A percentile compares a stretch with the other conserved stretches of the same genome.
phyloP scores from a whole-genome alignment of 2,329 filamentous ascomycete genomes.

The Cladosporium sp. region DNA sequence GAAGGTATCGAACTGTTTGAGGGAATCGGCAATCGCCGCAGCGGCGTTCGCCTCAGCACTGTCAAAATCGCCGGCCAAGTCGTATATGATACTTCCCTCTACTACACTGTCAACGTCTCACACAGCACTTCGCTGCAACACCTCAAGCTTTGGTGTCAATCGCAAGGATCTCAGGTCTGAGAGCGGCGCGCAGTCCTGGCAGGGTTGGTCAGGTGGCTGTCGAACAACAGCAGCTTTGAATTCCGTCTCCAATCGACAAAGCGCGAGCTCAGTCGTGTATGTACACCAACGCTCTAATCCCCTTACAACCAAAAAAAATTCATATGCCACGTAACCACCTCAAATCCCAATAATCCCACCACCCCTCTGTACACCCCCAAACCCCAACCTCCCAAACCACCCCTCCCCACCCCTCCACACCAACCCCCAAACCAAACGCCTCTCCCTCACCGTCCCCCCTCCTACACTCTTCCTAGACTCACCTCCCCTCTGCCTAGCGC shows the following conservation, averaged over 20 bases:
- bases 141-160: neutral
- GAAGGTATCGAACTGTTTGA: slow-evolving; percentile 3
- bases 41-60: slow-evolving; percentile 13
- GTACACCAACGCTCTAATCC: neutral
- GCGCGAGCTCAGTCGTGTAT: neutral
- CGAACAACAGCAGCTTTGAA: neutral
- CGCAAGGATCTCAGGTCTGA: neutral
- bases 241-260: neutral
- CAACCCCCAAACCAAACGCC: neutral
- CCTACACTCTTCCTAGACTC: neutral
- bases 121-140: neutral
- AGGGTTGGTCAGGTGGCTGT: neutral
- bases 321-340: neutral
- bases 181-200: slow-evolving; percentile 12
- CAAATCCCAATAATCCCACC: neutral
- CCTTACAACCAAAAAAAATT: neutral
- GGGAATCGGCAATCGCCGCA: neutral
- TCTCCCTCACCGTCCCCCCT: neutral
- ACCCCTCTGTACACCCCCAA: neutral
- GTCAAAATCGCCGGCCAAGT: slow-evolving; percentile 2
- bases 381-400: neutral
- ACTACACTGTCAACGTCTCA: neutral
- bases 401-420: neutral
- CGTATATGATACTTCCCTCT: slow-evolving; percentile 18
- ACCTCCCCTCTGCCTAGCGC: neutral